A percentile compares a stretch with the other conserved stretches of the same genome.
Evolutionary conservation across 495 filamentous ascomycete genomes (phyloP).

Genomic region (Trichodelitschia bisporula): DNA sequence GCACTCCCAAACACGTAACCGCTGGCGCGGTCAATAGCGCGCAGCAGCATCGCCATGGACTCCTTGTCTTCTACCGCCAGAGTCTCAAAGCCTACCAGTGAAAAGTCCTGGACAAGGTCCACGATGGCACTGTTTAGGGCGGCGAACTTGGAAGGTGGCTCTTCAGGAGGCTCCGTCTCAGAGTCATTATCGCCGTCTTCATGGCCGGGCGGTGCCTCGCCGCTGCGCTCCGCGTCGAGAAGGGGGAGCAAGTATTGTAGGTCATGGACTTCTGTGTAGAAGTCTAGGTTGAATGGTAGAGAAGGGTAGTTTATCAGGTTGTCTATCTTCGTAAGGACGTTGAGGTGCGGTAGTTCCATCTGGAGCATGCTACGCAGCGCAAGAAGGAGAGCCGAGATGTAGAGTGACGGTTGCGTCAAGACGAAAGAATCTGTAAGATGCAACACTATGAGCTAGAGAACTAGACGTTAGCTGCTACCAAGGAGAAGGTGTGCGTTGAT

Average conservation of each 20-base stretch:
- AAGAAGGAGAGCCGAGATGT: constrained; percentile 78
- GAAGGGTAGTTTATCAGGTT: constrained; percentile 56
- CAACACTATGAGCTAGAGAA: constrained; percentile 70
- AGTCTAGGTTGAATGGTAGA: constrained; percentile 83
- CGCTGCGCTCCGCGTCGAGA: constrained; percentile 27
- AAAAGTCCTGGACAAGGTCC: constrained; percentile 67
- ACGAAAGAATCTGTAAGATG: constrained; percentile 83
- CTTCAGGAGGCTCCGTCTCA: constrained; percentile 26
- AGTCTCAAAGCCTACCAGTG: constrained; percentile 74
- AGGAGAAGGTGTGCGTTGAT: neutral
- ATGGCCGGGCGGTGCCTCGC: constrained; percentile 4
- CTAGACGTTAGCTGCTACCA: too few species aligned
- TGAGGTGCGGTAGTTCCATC: constrained; percentile 84
- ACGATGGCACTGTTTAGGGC: constrained; percentile 68
- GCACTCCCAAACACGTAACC: constrained; percentile 84
- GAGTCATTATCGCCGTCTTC: constrained; percentile 14
- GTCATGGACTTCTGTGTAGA: constrained; percentile 94
- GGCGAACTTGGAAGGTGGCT: constrained; percentile 36
- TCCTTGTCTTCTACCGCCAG: constrained; percentile 88
- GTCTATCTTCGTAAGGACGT: constrained; percentile 94
- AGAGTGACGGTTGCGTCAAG: constrained; percentile 75
- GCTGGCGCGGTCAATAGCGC: constrained; percentile 67
- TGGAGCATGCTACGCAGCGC: constrained; percentile 91
- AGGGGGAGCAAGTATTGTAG: constrained; percentile 60
- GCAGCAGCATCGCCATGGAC: constrained; percentile 78